These are phyloP conservation scores for Acacia confusa DNA, from an alignment of 306 rosid species.

Conservation along the genomic window DNA sequence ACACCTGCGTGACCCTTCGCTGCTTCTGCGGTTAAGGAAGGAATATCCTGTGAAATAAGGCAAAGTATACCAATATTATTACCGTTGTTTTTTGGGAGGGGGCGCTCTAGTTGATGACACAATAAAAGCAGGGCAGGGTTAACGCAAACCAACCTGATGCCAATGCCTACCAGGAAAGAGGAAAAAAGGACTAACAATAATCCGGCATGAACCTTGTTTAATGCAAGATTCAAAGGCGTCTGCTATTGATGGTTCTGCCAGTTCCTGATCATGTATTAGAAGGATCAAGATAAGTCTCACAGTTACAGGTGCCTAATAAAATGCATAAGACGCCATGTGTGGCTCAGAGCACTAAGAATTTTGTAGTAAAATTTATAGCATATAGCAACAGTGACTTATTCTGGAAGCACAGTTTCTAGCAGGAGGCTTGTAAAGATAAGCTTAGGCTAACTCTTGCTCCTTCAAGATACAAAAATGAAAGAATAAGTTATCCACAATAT, in stretches of 20 bases:
- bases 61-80: neutral
- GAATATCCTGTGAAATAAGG: slow-evolving; percentile 68
- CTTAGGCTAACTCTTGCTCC: neutral
- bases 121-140: slow-evolving; percentile 4
- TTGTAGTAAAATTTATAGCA: neutral
- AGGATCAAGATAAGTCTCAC: neutral
- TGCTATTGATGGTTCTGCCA: slow-evolving; percentile 83
- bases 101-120: neutral
- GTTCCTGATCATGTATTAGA: slow-evolving; percentile 53
- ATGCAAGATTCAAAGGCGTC: slow-evolving; percentile 68
- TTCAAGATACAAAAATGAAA: neutral
- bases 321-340: slow-evolving; percentile 6
- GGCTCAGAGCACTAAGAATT: slow-evolving; percentile 4
- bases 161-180: slow-evolving; percentile 92
- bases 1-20: slow-evolving; percentile 79
- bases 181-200: slow-evolving; percentile 83
- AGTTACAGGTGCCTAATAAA: slow-evolving; percentile 11
- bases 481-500: neutral
- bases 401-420: neutral
- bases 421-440: neutral
- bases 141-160: slow-evolving; percentile 59
- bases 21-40: slow-evolving; percentile 85
- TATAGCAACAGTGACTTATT: neutral
- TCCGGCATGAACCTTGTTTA: slow-evolving; percentile 64
- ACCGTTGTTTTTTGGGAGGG: neutral